These are phyloP conservation scores for Starmera quercuum DNA, from an alignment of 805 yeast species.

Conservation along the genomic window DNA sequence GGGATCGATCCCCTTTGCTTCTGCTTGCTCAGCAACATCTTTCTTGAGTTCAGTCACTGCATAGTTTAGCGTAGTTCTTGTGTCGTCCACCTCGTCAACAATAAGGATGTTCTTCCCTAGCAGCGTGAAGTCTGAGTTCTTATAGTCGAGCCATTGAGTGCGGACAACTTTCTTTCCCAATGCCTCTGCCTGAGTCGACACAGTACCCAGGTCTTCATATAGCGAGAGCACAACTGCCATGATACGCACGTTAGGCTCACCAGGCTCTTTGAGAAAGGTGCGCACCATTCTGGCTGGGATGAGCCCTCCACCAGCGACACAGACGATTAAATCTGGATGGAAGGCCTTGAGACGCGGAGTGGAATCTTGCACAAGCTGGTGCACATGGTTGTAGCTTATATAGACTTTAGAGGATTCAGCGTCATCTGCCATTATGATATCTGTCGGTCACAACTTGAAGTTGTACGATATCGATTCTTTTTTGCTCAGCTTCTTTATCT, in stretches of 20 bases:
- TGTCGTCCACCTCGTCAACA: slow-evolving; percentile 82
- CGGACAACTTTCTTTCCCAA: slow-evolving; percentile 66
- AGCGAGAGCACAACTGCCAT: slow-evolving; percentile 92
- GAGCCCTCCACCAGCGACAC: slow-evolving; percentile 97
- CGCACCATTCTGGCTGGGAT: slow-evolving; percentile 96
- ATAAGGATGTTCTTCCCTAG: slow-evolving; percentile 66
- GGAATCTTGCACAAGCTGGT: slow-evolving; percentile 58
- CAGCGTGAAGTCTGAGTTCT: slow-evolving; percentile 48
- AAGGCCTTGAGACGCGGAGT: slow-evolving; percentile 59
- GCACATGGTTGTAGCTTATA: slow-evolving; percentile 76
- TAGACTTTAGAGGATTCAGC: slow-evolving; percentile 50
- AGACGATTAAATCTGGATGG: slow-evolving; percentile 86
- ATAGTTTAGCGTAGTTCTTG: slow-evolving; percentile 77
- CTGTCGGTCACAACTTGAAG: too few relatives aligned
- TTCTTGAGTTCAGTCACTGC: slow-evolving; percentile 69
- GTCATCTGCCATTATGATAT: slow-evolving; percentile 19
- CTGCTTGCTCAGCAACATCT: slow-evolving; percentile 58
- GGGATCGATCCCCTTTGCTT: slow-evolving; percentile 38
- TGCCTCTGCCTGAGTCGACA: slow-evolving; percentile 46
- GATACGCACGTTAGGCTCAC: slow-evolving; percentile 82
- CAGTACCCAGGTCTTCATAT: slow-evolving; percentile 72
- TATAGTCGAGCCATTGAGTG: slow-evolving; percentile 79
- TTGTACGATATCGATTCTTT: too few relatives aligned
- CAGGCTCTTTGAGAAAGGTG: slow-evolving; percentile 83
- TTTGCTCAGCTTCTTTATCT: neutral